These are phyloP conservation scores for Rehmannia glutinosa DNA, from an alignment of 257 asterid species.

Conservation along the genomic window DNA sequence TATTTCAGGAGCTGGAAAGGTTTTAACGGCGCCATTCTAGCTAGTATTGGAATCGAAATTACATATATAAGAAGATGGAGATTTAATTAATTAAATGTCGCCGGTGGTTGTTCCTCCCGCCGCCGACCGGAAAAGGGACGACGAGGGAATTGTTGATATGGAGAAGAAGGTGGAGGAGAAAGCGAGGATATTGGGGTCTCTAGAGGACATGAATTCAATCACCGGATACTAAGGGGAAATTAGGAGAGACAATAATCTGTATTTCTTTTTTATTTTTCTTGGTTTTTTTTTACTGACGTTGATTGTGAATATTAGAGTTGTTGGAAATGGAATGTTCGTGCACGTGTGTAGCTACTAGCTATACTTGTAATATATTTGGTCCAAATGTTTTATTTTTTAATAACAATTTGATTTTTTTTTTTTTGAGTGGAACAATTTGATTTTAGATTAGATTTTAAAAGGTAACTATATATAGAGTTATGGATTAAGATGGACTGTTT, in stretches of 20 bases:
- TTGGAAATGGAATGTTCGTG: conserved; percentile 2
- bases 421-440: no score
- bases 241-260: not conserved
- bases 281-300: not conserved
- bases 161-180: conserved; percentile 19
- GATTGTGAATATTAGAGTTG: not conserved
- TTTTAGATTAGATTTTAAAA: no score
- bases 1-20: conserved; percentile 70
- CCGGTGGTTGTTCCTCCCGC: conserved; percentile 13
- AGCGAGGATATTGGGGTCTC: conserved; percentile 15
- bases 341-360: no score
- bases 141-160: conserved; percentile 31
- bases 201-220: conserved; percentile 17
- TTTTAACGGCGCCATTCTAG: conserved; percentile 39
- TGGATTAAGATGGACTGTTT: no score
- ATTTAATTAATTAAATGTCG: no score
- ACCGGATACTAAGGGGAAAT: conserved; percentile 23
- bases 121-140: conserved; percentile 50
- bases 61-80: no score
- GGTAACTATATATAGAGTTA: no score
- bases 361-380: no score
- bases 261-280: no score
- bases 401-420: no score
- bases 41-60: not conserved
- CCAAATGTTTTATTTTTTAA: no score